Evolutionary conservation across 2,329 filamentous ascomycete genomes (phyloP).

Genomic region (Trichophyton rubrum): DNA sequence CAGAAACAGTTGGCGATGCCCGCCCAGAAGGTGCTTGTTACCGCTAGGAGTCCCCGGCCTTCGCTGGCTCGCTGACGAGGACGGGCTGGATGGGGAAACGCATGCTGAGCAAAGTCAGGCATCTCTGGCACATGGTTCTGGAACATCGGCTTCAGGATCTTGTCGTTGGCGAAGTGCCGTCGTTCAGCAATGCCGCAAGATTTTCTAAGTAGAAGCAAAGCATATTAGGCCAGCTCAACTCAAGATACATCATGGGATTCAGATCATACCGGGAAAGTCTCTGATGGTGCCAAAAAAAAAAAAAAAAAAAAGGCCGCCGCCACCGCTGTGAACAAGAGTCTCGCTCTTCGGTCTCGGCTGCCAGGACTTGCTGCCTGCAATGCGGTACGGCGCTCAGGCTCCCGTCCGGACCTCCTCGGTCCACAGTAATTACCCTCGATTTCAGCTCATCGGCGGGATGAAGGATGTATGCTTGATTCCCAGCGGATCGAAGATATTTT

Average conservation of each 20-base stretch:
- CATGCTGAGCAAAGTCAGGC: constrained; percentile 40
- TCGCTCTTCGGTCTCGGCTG: neutral
- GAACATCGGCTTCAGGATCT: constrained; percentile 52
- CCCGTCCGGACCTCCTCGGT: neutral
- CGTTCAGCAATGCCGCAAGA: constrained; percentile 50
- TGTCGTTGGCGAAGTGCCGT: constrained; percentile 47
- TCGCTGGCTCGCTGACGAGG: constrained; percentile 38
- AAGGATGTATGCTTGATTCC: neutral
- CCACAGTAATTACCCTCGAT: neutral
- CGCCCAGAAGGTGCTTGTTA: constrained; percentile 46
- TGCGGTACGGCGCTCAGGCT: neutral
- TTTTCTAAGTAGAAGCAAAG: constrained; percentile 35
- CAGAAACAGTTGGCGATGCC: constrained; percentile 50
- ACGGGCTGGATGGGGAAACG: constrained; percentile 21
- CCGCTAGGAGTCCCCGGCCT: constrained; percentile 51
- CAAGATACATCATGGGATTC: too few species aligned
- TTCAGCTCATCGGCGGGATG: neutral
- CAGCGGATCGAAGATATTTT: neutral
- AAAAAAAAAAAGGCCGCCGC: neutral
- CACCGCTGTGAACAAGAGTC: neutral
- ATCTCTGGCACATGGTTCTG: constrained; percentile 48
- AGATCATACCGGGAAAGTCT: neutral
- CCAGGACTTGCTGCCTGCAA: neutral
- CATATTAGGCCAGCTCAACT: neutral
- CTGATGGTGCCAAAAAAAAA: neutral